Evolutionary conservation across 2,329 filamentous ascomycete species (phyloP).

Genomic region (Aspergillus calidoustus): DNA sequence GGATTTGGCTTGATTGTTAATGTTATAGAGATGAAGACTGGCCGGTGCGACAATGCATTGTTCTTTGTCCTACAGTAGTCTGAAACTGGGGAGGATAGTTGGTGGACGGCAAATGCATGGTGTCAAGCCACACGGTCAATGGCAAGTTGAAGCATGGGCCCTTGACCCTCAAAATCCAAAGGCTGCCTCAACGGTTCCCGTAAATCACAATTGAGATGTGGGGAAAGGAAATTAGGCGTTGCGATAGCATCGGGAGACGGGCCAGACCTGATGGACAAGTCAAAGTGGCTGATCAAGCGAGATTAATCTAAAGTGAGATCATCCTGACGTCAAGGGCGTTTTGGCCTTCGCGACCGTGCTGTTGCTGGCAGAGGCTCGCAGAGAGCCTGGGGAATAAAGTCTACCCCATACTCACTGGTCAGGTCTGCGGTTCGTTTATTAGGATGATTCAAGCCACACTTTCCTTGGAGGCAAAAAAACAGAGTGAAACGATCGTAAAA

Average conservation of each 20-base stretch:
- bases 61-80: not conserved
- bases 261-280: not conserved
- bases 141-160: not conserved
- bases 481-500: not conserved
- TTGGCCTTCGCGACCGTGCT: not conserved
- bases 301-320: conserved; percentile 2
- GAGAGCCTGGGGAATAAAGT: not conserved
- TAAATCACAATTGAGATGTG: conserved; percentile 6
- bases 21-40: not conserved
- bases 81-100: not conserved
- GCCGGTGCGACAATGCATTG: not conserved
- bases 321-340: conserved; percentile 10
- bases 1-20: not conserved
- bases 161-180: not conserved
- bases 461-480: not conserved
- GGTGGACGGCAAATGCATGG: not conserved
- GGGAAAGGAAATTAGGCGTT: conserved; percentile 3
- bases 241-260: not conserved
- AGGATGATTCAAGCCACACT: not conserved
- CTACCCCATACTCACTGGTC: not conserved
- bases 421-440: not conserved
- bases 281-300: conserved; percentile 5
- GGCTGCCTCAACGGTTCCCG: not conserved
- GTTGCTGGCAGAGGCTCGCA: not conserved
- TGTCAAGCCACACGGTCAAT: not conserved